A percentile compares a stretch with the other conserved stretches of the same genome.
Conservation (phyloP, 2,329 filamentous ascomycete species). For the Alternaria infectoria region DNA sequence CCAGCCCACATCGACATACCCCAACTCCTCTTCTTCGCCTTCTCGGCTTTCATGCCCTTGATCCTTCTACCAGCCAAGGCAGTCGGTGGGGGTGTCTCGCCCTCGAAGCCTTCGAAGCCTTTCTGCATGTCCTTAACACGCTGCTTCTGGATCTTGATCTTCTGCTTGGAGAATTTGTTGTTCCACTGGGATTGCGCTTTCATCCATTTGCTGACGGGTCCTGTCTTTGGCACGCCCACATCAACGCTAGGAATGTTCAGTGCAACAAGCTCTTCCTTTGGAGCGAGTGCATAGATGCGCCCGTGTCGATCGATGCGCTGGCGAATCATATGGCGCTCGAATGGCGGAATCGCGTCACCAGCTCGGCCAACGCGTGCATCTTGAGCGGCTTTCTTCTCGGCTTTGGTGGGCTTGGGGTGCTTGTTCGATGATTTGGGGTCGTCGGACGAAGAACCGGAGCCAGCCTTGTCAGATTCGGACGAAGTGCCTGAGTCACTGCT, state of each 20-base stretch:
- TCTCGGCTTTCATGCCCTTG: constrained; percentile 54
- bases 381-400: constrained; percentile 13
- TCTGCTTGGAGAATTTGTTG: constrained; percentile 70
- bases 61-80: constrained; percentile 76
- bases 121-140: constrained; percentile 74
- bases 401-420: constrained; percentile 21
- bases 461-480: constrained; percentile 18
- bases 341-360: constrained; percentile 80
- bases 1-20: constrained; percentile 83
- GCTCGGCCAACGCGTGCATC: constrained; percentile 73
- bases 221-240: constrained; percentile 80
- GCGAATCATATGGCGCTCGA: constrained; percentile 88
- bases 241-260: constrained; percentile 68
- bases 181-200: constrained; percentile 76
- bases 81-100: constrained; percentile 81
- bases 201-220: constrained; percentile 84
- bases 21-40: constrained; percentile 70
- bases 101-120: constrained; percentile 73
- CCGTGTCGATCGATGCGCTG: constrained; percentile 84
- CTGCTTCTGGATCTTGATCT: constrained; percentile 74
- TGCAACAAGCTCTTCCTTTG: constrained; percentile 68
- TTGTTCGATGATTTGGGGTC: constrained; percentile 27
- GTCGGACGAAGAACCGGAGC: constrained; percentile 28
- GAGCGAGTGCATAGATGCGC: constrained; percentile 70
- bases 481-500: constrained; percentile 59